Percentiles rank a stretch among this genome's conserved stretches.
Conservation (phyloP, 106 monocot species). For the Vanilla planifolia region DNA sequence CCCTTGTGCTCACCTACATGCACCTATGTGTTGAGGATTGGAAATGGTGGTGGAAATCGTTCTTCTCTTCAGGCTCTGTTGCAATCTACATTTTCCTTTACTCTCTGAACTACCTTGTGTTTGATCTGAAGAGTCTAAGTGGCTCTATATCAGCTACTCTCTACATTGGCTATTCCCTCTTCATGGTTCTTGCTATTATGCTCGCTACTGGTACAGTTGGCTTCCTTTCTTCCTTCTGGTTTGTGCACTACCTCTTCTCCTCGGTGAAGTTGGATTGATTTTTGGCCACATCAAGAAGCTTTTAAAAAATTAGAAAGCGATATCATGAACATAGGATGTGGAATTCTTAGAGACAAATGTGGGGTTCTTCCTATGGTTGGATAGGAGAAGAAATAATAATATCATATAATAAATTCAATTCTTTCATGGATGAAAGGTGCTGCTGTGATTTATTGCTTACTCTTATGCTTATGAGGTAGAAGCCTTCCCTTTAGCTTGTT, state of each 20-base stretch:
- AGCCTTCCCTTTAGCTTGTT: neutral
- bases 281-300: neutral
- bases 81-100: constrained; percentile 45
- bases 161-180: constrained; percentile 49
- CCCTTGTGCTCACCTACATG: constrained; percentile 52
- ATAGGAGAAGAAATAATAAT: neutral
- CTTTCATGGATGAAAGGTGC: neutral
- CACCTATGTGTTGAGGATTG: constrained; percentile 47
- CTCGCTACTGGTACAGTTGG: constrained; percentile 44
- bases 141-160: constrained; percentile 41
- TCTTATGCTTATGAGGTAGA: neutral
- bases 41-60: constrained; percentile 56
- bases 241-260: constrained; percentile 46
- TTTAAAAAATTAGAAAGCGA: neutral
- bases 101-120: constrained; percentile 39
- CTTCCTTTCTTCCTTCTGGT: constrained; percentile 52
- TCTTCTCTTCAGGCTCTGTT: constrained; percentile 44
- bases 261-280: constrained; percentile 42
- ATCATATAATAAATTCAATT: neutral
- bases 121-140: constrained; percentile 46
- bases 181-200: constrained; percentile 43
- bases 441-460: neutral
- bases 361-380: neutral
- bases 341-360: neutral
- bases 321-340: neutral